Conservation (phyloP, 208 protist species). For the Strigomonas galati region DNA sequence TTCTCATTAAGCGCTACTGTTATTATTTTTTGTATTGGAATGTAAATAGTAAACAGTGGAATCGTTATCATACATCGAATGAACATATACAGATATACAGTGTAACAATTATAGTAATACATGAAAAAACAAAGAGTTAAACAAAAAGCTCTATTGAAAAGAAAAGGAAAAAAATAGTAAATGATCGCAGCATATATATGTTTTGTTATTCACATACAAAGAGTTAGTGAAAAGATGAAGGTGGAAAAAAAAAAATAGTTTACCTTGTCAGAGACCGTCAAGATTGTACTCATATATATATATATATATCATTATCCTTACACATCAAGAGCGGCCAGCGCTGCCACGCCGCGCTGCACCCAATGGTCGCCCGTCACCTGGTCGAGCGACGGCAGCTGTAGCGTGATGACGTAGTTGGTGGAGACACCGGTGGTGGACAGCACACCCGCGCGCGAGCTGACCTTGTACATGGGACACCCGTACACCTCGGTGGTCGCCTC, state of each 20-base stretch:
- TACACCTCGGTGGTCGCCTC: slow-evolving; percentile 32
- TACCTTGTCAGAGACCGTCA: neutral
- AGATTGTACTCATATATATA: too few species aligned
- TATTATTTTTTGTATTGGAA: too few species aligned
- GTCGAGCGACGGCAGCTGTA: slow-evolving; percentile 66
- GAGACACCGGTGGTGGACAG: slow-evolving; percentile 89
- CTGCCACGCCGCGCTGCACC: slow-evolving; percentile 88
- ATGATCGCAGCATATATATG: slow-evolving; percentile 12
- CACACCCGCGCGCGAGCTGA: slow-evolving; percentile 80
- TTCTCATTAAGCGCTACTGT: too few species aligned
- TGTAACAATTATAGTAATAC: neutral
- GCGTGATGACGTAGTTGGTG: slow-evolving; percentile 87
- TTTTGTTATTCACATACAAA: slow-evolving; percentile 4
- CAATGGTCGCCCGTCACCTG: slow-evolving; percentile 78
- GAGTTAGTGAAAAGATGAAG: slow-evolving; percentile 3
- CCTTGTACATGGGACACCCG: slow-evolving; percentile 92
- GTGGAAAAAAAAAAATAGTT: slow-evolving; percentile 1
- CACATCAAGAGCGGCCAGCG: slow-evolving; percentile 87
- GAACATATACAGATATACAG: too few species aligned
- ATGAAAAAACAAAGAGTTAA: slow-evolving; percentile 2
- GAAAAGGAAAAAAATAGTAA: slow-evolving; percentile 11
- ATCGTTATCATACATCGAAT: neutral
- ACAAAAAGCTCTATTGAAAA: neutral
- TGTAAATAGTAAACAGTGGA: too few species aligned
- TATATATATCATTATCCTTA: slow-evolving; percentile 26